Conservation (phyloP, 2,329 filamentous ascomycete species). For the Orbilia blumenaviensis region DNA sequence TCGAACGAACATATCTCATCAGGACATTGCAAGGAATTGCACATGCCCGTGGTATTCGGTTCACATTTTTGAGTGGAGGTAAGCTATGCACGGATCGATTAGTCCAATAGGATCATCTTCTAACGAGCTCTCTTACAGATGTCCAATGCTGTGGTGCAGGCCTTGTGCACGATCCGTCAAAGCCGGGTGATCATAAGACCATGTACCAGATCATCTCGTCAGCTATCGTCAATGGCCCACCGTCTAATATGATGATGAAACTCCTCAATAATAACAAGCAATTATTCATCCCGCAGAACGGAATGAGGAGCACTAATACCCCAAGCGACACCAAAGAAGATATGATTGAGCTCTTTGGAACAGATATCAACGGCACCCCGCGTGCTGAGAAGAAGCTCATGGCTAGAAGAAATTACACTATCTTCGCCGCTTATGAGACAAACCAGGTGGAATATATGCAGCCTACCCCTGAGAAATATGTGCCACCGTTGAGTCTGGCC, state of each 20-base stretch:
- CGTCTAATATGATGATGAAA: constrained; percentile 85
- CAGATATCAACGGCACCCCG: constrained; percentile 82
- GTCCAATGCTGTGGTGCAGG: constrained; percentile 93
- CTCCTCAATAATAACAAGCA: constrained; percentile 94
- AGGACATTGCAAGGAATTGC: constrained; percentile 93
- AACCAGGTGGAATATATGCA: constrained; percentile 64
- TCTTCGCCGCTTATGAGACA: constrained; percentile 92
- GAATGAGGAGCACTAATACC: constrained; percentile 73
- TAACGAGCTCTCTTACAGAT: constrained; percentile 63
- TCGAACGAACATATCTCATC: constrained; percentile 95
- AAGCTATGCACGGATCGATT: constrained; percentile 58
- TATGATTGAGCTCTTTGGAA: constrained; percentile 99
- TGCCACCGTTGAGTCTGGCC: constrained; percentile 75
- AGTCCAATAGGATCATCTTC: constrained; percentile 38
- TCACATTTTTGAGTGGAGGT: constrained; percentile 95
- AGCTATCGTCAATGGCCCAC: constrained; percentile 88
- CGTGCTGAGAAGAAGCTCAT: constrained; percentile 91
- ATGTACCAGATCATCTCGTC: constrained; percentile 91
- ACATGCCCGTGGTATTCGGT: constrained; percentile 92
- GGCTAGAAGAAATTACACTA: constrained; percentile 90
- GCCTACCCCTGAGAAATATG: constrained; percentile 59
- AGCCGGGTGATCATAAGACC: constrained; percentile 68
- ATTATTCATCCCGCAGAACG: constrained; percentile 89
- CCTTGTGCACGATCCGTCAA: constrained; percentile 89
- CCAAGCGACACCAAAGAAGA: constrained; percentile 96